Evolutionary conservation across 176 grass and related monocot genomes (phyloP).

Genomic region (Avena insularis): DNA sequence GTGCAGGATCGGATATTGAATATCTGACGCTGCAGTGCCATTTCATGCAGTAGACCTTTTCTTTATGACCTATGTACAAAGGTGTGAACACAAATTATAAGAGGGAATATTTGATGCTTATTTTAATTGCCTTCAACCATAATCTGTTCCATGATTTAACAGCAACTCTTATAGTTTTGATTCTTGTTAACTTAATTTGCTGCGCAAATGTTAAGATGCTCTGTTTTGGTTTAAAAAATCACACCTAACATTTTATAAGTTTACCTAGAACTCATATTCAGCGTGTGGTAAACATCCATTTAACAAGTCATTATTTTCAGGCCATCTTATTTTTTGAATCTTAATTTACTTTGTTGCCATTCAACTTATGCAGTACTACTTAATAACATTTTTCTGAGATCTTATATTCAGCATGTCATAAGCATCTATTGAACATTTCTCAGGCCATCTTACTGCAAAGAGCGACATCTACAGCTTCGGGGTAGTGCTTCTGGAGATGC

Average conservation of each 20-base stretch:
- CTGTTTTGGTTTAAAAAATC: background rate
- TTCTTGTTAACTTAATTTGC: background rate
- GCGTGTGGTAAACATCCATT: background rate
- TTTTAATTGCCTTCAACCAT: background rate
- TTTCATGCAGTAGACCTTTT: constrained; percentile 20
- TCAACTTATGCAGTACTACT: background rate
- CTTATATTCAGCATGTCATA: background rate
- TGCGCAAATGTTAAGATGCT: background rate
- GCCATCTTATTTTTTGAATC: constrained; percentile 55
- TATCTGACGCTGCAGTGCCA: background rate
- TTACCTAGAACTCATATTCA: background rate
- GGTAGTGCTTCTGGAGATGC: constrained; percentile 76
- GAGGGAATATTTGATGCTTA: background rate
- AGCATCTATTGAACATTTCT: constrained; percentile 1
- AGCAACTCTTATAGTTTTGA: background rate
- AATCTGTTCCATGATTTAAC: background rate
- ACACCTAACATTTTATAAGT: background rate
- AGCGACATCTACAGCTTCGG: constrained; percentile 77
- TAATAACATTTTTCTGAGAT: background rate
- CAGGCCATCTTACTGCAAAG: constrained; percentile 74
- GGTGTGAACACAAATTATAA: background rate
- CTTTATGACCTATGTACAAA: background rate
- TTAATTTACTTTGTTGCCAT: background rate
- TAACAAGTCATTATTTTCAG: constrained; percentile 33
- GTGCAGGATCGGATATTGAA: background rate